Conservation (phyloP, 225 moss, liverwort and hornwort species). For the Bryoerythrophyllum caledonicum region DNA sequence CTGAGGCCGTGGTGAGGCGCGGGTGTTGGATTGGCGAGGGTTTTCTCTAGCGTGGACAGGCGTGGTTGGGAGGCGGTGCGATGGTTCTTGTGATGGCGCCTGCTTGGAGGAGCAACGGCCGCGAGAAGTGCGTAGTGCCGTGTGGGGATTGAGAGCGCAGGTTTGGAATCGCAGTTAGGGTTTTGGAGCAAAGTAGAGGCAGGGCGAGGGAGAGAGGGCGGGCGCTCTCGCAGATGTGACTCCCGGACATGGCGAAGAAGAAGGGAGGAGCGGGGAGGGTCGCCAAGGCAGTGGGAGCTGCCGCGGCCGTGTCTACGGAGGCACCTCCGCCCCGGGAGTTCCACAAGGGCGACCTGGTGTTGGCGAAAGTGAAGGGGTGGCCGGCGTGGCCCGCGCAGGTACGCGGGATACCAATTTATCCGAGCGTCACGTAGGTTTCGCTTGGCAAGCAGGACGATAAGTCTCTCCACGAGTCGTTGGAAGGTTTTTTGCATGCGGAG, state of each 20-base stretch:
- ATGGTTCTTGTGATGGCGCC: constrained; percentile 12
- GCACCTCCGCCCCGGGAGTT: constrained; percentile 69
- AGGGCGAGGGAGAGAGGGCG: constrained; percentile 20
- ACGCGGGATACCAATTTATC: constrained; percentile 9
- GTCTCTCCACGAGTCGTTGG: neutral
- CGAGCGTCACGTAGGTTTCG: neutral
- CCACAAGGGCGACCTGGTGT: constrained; percentile 86
- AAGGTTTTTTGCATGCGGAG: neutral
- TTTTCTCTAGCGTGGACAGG: no score
- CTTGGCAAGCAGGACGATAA: neutral
- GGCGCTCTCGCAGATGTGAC: constrained; percentile 49
- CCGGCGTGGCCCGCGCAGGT: constrained; percentile 99
- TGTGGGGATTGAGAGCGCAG: constrained; percentile 20
- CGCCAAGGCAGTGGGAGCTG: constrained; percentile 49
- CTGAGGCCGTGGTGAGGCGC: neutral
- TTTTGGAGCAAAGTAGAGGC: constrained; percentile 23
- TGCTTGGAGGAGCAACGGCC: constrained; percentile 1
- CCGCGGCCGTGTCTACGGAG: constrained; percentile 50
- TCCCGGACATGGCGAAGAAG: constrained; percentile 62
- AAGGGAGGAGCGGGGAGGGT: constrained; percentile 62
- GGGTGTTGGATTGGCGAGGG: constrained; percentile 4
- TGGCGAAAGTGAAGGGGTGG: constrained; percentile 98
- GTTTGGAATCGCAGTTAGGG: constrained; percentile 38
- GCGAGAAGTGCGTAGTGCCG: constrained; percentile 14
- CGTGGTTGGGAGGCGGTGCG: constrained; percentile 20